These are phyloP conservation scores for Astrocystis sublimbata DNA, from an alignment of 495 filamentous ascomycete genomes.

Conservation along the genomic window DNA sequence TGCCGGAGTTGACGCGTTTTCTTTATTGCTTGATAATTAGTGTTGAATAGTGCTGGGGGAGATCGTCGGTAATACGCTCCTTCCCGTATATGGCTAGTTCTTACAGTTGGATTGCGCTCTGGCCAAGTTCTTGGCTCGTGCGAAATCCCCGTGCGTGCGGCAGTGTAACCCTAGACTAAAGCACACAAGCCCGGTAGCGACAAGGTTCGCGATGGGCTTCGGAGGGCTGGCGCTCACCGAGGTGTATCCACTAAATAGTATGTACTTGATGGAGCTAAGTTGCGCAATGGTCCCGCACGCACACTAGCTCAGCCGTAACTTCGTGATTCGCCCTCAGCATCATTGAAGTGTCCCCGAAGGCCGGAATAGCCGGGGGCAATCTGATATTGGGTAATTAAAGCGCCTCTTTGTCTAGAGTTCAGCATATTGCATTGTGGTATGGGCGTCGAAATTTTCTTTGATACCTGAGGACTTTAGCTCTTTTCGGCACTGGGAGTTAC, in stretches of 20 bases:
- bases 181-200: not conserved
- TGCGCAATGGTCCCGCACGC: conserved; percentile 7
- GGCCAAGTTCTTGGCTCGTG: not conserved
- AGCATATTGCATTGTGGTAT: no score
- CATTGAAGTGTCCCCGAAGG: not conserved
- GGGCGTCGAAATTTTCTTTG: no score
- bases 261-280: not conserved
- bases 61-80: not conserved
- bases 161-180: not conserved
- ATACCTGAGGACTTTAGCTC: no score
- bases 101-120: not conserved
- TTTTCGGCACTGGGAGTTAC: no score
- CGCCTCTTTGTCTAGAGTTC: not conserved
- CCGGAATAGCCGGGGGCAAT: no score
- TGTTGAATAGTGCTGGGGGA: no score
- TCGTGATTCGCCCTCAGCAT: not conserved
- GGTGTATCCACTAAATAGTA: not conserved
- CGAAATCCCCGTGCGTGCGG: conserved; percentile 1
- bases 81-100: not conserved
- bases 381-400: not conserved
- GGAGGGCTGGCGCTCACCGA: conserved; percentile 2
- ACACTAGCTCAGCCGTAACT: not conserved
- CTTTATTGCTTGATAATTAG: not conserved
- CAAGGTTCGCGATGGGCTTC: not conserved
- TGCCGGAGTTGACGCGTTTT: conserved; percentile 3